These are phyloP conservation scores for Boechera stricta DNA, from an alignment of 345 rosid genomes.

Conservation along the genomic window DNA sequence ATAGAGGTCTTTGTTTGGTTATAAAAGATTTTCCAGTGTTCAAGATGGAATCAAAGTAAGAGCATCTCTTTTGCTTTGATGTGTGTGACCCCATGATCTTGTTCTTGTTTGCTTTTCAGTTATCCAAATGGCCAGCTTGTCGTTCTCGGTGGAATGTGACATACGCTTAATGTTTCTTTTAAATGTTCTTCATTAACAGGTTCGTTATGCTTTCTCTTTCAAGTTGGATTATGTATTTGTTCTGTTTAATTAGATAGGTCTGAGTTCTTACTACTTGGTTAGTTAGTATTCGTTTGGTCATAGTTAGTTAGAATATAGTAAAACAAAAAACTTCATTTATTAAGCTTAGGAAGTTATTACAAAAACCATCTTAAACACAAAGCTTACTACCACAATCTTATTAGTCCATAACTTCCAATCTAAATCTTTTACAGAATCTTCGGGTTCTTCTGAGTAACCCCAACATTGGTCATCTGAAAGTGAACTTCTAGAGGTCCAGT, in stretches of 20 bases:
- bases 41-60: constrained; percentile 20
- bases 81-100: background rate
- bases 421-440: constrained; percentile 37
- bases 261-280: background rate
- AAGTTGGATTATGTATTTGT: background rate
- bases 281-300: constrained; percentile 5
- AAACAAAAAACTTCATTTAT: constrained; percentile 32
- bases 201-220: constrained; percentile 21
- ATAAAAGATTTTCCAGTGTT: background rate
- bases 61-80: constrained; percentile 13
- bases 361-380: constrained; percentile 41
- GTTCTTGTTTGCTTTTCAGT: constrained; percentile 20
- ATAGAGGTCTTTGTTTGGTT: background rate
- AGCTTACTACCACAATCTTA: constrained; percentile 39
- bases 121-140: constrained; percentile 4
- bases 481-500: constrained; percentile 27
- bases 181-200: constrained; percentile 29
- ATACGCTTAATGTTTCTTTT: background rate
- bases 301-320: background rate
- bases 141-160: background rate
- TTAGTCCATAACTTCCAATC: constrained; percentile 28
- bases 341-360: constrained; percentile 39
- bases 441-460: constrained; percentile 25
- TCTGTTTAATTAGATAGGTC: background rate
- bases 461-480: constrained; percentile 28